Evolutionary conservation across 257 asterid genomes (phyloP).

Genomic region (Lantana camara): DNA sequence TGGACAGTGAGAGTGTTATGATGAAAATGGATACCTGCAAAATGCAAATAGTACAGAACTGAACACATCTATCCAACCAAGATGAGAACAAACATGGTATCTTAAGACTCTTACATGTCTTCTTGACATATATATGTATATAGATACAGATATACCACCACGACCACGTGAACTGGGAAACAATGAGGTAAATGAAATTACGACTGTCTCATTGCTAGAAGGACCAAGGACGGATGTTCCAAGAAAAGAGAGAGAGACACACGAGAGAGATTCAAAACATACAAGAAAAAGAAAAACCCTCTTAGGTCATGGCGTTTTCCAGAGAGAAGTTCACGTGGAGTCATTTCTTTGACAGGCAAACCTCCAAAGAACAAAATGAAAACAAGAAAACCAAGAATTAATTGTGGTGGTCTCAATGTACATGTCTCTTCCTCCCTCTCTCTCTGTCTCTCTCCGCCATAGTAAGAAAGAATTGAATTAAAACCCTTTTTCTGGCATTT

Average conservation of each 20-base stretch:
- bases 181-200: slow-evolving; percentile 20
- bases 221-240: slow-evolving; percentile 38
- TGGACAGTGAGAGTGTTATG: slow-evolving; percentile 26
- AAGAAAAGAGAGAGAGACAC: slow-evolving; percentile 29
- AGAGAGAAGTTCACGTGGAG: slow-evolving; percentile 62
- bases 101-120: slow-evolving; percentile 24
- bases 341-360: slow-evolving; percentile 47
- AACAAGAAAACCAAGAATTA: slow-evolving; percentile 3
- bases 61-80: slow-evolving; percentile 45
- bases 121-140: background rate
- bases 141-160: too few species aligned
- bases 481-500: too few species aligned
- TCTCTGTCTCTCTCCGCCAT: background rate
- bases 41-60: slow-evolving; percentile 36
- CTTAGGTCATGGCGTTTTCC: slow-evolving; percentile 49
- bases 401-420: background rate
- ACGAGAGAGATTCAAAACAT: slow-evolving; percentile 20
- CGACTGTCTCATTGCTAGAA: background rate
- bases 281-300: too few species aligned
- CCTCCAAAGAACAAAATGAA: slow-evolving; percentile 56
- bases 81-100: slow-evolving; percentile 55
- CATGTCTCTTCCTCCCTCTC: background rate
- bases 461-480: too few species aligned
- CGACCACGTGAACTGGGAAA: slow-evolving; percentile 60
- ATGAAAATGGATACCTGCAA: slow-evolving; percentile 33